These are phyloP conservation scores for Alternaria conjuncta DNA, from an alignment of 2,329 filamentous ascomycete species.

Conservation along the genomic window DNA sequence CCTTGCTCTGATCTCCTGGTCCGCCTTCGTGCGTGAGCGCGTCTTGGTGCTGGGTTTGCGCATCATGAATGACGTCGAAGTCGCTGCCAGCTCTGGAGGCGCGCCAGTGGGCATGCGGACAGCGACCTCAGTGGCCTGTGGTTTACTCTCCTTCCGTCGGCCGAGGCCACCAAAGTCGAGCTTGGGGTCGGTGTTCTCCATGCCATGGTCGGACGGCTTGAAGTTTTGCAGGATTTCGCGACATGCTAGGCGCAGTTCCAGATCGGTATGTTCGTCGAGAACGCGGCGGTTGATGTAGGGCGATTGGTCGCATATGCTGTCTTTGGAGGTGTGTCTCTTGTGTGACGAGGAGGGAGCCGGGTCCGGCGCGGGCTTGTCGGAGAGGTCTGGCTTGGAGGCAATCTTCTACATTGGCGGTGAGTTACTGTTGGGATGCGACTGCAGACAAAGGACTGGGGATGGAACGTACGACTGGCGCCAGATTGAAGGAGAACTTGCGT, in stretches of 20 bases:
- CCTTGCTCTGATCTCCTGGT: constrained; percentile 21
- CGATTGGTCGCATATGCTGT: constrained; percentile 46
- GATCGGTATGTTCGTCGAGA: constrained; percentile 51
- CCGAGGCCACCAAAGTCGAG: constrained; percentile 42
- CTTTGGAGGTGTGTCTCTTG: constrained; percentile 35
- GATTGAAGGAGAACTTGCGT: constrained; percentile 54
- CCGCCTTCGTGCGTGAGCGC: constrained; percentile 32
- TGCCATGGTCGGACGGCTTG: constrained; percentile 49
- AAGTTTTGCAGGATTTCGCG: constrained; percentile 52
- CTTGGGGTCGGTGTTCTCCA: constrained; percentile 46
- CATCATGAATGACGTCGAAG: constrained; percentile 30
- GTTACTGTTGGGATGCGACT: not conserved
- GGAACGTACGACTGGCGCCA: constrained; percentile 50
- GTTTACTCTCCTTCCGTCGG: constrained; percentile 26
- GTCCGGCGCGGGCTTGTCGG: constrained; percentile 38
- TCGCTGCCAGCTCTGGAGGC: constrained; percentile 33
- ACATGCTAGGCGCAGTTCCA: constrained; percentile 55
- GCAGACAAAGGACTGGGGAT: not conserved
- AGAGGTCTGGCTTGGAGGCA: constrained; percentile 38
- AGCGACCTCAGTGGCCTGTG: constrained; percentile 28
- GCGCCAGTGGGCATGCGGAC: constrained; percentile 40
- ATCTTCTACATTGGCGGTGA: constrained; percentile 37
- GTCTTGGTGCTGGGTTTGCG: constrained; percentile 32
- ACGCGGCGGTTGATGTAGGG: constrained; percentile 53
- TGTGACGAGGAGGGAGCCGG: constrained; percentile 26